A percentile compares a stretch with the other conserved stretches of the same genome.
phyloP scores from a whole-genome alignment of 208 protist genomes.

The Trypanosoma caninum region DNA sequence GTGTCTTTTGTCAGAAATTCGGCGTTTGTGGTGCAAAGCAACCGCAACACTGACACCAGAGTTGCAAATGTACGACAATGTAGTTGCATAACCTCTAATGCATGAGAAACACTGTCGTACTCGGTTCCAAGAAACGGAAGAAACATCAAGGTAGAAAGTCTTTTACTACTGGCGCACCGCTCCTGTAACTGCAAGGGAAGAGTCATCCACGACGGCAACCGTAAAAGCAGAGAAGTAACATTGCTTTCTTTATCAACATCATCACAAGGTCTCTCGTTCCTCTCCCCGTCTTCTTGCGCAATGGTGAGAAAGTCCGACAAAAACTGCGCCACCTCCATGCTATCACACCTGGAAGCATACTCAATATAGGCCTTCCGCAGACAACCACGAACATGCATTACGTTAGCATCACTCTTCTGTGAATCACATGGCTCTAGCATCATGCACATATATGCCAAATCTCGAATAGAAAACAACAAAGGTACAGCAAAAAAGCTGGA shows the following conservation, averaged over 20 bases:
- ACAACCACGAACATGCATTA: neutral
- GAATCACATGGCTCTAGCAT: conserved; percentile 9
- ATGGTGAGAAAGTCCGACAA: neutral
- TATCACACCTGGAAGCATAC: conserved; percentile 8
- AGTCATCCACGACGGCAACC: conserved; percentile 22
- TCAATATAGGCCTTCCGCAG: conserved; percentile 1
- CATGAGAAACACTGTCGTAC: neutral
- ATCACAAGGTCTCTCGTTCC: neutral
- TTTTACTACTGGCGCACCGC: neutral
- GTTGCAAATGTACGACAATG: conserved; percentile 29
- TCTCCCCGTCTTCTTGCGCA: neutral
- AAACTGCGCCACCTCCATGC: conserved; percentile 23
- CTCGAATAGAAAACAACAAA: neutral
- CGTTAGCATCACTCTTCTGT: neutral
- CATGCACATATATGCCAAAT: conserved; percentile 11
- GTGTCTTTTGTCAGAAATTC: conserved; percentile 4
- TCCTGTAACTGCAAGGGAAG: conserved; percentile 8
- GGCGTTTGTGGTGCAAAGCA: conserved; percentile 1
- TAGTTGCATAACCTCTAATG: conserved; percentile 8
- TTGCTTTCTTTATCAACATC: neutral
- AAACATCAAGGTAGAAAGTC: conserved; percentile 16
- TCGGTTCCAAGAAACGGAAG: conserved; percentile 5
- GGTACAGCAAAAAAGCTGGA: neutral
- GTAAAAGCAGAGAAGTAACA: neutral
- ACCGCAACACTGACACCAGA: conserved; percentile 12